phyloP scores from a whole-genome alignment of 257 asterid genomes.

The Jaltomata sinuosa region DNA sequence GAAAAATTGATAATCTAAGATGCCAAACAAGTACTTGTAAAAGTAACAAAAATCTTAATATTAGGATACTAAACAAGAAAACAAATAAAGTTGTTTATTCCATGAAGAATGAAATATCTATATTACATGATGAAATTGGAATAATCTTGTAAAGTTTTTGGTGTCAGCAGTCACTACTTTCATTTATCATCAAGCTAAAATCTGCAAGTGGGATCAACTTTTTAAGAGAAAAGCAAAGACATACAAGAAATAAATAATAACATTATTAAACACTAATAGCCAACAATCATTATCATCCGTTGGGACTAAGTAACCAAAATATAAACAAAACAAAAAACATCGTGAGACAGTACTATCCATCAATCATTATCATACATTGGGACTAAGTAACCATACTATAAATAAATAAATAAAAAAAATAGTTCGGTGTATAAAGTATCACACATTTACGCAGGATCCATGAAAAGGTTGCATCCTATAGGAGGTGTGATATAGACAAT shows the following conservation, averaged over 20 bases:
- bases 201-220: background rate
- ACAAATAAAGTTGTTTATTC: background rate
- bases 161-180: constrained; percentile 3
- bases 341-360: background rate
- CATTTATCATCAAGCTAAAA: background rate
- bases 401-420: background rate
- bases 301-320: background rate
- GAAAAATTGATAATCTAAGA: background rate
- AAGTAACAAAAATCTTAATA: background rate
- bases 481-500: background rate
- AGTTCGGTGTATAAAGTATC: too few relatives aligned
- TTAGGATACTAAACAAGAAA: background rate
- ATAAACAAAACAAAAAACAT: background rate
- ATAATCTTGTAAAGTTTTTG: background rate
- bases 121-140: background rate
- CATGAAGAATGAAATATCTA: background rate
- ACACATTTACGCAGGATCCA: too few relatives aligned
- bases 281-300: constrained; percentile 1
- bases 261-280: background rate
- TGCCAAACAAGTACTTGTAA: background rate
- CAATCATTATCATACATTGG: background rate
- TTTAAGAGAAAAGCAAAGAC: background rate
- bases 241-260: background rate
- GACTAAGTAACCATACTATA: background rate
- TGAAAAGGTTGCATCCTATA: background rate